phyloP scores from a whole-genome alignment of 2,329 filamentous ascomycete genomes.

The Dryadomyces quercivorus region DNA sequence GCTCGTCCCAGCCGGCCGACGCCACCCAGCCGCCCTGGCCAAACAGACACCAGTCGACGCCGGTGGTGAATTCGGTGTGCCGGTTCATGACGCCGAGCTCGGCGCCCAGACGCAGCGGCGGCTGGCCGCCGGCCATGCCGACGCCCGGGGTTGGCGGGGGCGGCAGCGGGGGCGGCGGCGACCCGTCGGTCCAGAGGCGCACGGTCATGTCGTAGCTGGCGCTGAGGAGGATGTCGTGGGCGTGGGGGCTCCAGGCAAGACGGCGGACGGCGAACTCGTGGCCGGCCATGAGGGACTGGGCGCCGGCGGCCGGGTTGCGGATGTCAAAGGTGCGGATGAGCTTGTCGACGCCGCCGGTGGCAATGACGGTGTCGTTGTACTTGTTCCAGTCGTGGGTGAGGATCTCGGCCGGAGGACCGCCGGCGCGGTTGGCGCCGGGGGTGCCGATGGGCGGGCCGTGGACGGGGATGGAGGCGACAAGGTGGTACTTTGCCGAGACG shows the following conservation, averaged over 20 bases:
- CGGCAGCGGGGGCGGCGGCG: conserved; percentile 23
- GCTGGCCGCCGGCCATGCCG: conserved; percentile 12
- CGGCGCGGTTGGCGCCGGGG: conserved; percentile 16
- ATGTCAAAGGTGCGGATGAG: conserved; percentile 85
- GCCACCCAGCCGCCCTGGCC: conserved; percentile 93
- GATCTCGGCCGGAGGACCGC: conserved; percentile 59
- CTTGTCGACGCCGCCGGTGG: conserved; percentile 80
- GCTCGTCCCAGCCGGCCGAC: conserved; percentile 88
- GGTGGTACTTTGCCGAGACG: conserved; percentile 74
- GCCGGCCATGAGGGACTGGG: conserved; percentile 62
- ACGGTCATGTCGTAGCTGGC: conserved; percentile 98
- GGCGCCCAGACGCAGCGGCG: conserved; percentile 39
- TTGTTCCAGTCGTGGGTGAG: conserved; percentile 99
- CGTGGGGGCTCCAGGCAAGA: conserved; percentile 84
- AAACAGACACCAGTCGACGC: conserved; percentile 96
- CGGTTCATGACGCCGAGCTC: conserved; percentile 80
- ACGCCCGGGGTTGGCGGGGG: conserved; percentile 13
- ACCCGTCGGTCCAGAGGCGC: conserved; percentile 77
- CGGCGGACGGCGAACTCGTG: conserved; percentile 86
- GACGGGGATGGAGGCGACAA: conserved; percentile 71
- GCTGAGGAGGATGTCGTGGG: conserved; percentile 75
- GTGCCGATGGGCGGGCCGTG: conserved; percentile 43
- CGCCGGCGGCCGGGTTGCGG: conserved; percentile 59
- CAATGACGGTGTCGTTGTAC: conserved; percentile 74
- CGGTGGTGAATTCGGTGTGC: conserved; percentile 93